Evolutionary conservation across 1,139 yeast genomes (phyloP), one percentile per base, ranked within the genome.

Genomic region (Geotrichum histeridarum): DNA sequence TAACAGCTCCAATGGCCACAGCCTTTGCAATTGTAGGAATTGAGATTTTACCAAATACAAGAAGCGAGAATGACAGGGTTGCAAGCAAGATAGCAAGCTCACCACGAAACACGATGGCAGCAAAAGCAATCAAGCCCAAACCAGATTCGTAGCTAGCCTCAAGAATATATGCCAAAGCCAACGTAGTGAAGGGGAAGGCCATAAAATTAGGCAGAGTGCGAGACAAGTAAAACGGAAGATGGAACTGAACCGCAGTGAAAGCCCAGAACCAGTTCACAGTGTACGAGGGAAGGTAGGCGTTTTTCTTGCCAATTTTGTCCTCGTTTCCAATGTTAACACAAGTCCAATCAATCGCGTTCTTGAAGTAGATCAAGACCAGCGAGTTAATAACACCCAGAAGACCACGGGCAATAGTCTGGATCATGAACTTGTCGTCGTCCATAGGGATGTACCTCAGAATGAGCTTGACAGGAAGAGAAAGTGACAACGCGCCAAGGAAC

Each of bases 171-270:
- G 82, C 72, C 44, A 85, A 61, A 0, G 86, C 84, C 53, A 71
- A 64, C 55, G 80, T 80, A 1, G 86, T 84, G 41, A 88, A 65
- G 1, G 98, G 96, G 53, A 91, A 73, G 0, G 89, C 95, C 42
- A 91, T 71, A 68, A 89, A 86, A 68, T 91, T 91, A 9, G 98
- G 97, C 57, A 93, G 74, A 0, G 95, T 82, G 60, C 98, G 76
- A 2, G 95, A 78, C 6, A 86, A 74, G 67, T 91, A 91, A 70
- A 75, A 91, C 55, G 85, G 71, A 37, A 88, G 60, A 67, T 93
- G 98, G 72, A 91, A 93, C 66, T 90, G 95, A 5, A 86, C 70
- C 54, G 79, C 68, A 42, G 77, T 73, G 55, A 89, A 73, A 1
- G 84, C 58, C 51, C 78, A 72, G 64, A 77, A 89, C 86, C 89